These are phyloP conservation scores for Myxozyma kluyveri DNA, from an alignment of 805 yeast genomes.

Conservation along the genomic window DNA sequence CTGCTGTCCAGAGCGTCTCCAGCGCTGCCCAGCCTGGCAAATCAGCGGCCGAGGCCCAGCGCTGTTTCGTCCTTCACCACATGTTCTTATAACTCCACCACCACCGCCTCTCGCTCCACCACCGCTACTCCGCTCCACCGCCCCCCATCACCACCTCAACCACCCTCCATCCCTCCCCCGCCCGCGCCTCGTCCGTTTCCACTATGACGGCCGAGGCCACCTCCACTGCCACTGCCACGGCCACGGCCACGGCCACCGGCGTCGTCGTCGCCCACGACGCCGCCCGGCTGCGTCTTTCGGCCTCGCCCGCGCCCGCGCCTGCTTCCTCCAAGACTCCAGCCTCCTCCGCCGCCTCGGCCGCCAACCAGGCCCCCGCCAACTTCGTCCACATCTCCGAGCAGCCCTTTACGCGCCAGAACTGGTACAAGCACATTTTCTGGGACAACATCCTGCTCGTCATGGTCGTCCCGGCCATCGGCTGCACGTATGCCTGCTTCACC, in stretches of 20 bases:
- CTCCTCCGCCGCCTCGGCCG: slow-evolving; percentile 7
- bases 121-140: not conserved
- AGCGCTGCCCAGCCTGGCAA: too few species aligned
- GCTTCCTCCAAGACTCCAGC: too few species aligned
- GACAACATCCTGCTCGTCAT: slow-evolving; percentile 57
- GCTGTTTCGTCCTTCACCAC: too few species aligned
- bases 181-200: not conserved
- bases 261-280: too few species aligned
- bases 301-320: slow-evolving; percentile 1
- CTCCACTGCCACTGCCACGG: slow-evolving; percentile 6
- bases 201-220: slow-evolving; percentile 9
- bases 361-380: slow-evolving; percentile 11
- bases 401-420: slow-evolving; percentile 71
- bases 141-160: not conserved
- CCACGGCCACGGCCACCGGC: slow-evolving; percentile 3
- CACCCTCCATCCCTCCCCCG: not conserved
- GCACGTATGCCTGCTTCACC: slow-evolving; percentile 43
- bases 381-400: slow-evolving; percentile 60
- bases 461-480: slow-evolving; percentile 54
- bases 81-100: too few species aligned
- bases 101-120: too few species aligned
- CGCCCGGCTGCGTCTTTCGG: slow-evolving; percentile 3
- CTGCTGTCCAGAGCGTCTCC: too few species aligned
- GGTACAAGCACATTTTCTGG: slow-evolving; percentile 76
- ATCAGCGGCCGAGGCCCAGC: too few species aligned